Evolutionary conservation across 2,329 filamentous ascomycete species (phyloP).

Genomic region (Aspergillus tubingensis): DNA sequence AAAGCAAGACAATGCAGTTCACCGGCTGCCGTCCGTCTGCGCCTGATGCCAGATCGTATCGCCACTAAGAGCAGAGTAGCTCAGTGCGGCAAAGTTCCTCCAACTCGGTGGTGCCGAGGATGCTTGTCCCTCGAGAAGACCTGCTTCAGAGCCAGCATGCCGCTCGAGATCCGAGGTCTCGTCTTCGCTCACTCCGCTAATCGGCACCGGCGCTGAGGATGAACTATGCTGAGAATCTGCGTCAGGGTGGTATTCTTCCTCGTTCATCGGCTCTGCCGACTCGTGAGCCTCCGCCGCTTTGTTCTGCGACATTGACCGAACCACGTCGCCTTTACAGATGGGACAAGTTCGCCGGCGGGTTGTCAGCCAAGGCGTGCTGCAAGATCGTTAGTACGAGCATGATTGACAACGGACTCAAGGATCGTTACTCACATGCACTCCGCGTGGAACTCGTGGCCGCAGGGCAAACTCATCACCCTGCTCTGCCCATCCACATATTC

Average conservation of each 20-base stretch:
- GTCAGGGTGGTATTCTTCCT: slow-evolving; percentile 48
- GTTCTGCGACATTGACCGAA: slow-evolving; percentile 60
- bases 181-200: slow-evolving; percentile 40
- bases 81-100: slow-evolving; percentile 47
- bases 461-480: slow-evolving; percentile 93
- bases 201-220: slow-evolving; percentile 53
- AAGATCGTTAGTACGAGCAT: slow-evolving; percentile 17
- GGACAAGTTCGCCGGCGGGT: slow-evolving; percentile 95
- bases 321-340: slow-evolving; percentile 97
- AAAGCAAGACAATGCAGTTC: slow-evolving; percentile 16
- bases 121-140: slow-evolving; percentile 36
- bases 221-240: slow-evolving; percentile 50
- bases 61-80: slow-evolving; percentile 49
- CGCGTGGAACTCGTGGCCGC: slow-evolving; percentile 95
- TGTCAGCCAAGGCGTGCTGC: slow-evolving; percentile 91
- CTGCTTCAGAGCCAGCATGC: slow-evolving; percentile 36
- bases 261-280: slow-evolving; percentile 42
- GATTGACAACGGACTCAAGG: not conserved
- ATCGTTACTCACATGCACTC: slow-evolving; percentile 86
- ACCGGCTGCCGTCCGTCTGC: slow-evolving; percentile 43
- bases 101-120: slow-evolving; percentile 42
- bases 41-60: slow-evolving; percentile 49
- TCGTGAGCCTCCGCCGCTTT: slow-evolving; percentile 23
- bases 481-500: slow-evolving; percentile 95
- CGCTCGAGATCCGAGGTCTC: slow-evolving; percentile 48